phyloP scores from a whole-genome alignment of 2,329 filamentous ascomycete genomes.

The Colletotrichum nymphaeae region DNA sequence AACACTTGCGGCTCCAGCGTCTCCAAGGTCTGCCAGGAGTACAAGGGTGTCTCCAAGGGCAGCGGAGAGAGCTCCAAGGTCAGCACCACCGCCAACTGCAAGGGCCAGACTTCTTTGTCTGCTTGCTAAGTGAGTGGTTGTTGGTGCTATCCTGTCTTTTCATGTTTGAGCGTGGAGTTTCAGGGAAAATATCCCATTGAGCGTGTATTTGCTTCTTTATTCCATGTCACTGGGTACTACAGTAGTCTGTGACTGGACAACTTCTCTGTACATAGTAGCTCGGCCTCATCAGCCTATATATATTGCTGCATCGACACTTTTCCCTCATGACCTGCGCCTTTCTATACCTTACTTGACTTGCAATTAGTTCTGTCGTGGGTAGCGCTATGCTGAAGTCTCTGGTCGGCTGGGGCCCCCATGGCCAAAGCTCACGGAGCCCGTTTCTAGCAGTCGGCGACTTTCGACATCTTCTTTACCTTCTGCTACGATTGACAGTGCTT shows the following conservation, averaged over 20 bases:
- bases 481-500: too few species aligned
- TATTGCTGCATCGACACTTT: not conserved
- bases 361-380: fast-evolving
- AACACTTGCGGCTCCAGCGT: constrained; percentile 39
- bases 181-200: not conserved
- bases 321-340: not conserved
- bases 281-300: constrained; percentile 2
- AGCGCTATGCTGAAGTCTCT: not conserved
- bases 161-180: constrained; percentile 14
- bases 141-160: not conserved
- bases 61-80: constrained; percentile 33
- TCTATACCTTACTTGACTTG: too few species aligned
- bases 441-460: too few species aligned
- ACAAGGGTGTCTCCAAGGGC: constrained; percentile 36
- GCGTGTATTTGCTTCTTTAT: constrained; percentile 26
- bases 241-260: not conserved
- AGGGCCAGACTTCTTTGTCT: constrained; percentile 32
- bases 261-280: constrained; percentile 33
- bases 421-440: too few species aligned
- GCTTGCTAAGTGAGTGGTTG: constrained; percentile 16
- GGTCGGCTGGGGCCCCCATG: too few species aligned
- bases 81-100: constrained; percentile 36
- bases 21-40: constrained; percentile 37
- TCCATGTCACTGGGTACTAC: not conserved
- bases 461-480: too few species aligned